Percentiles rank a stretch among this genome's conserved stretches.
phyloP scores from a whole-genome alignment of 148 eudicot species.

The Limonium bicolor region DNA sequence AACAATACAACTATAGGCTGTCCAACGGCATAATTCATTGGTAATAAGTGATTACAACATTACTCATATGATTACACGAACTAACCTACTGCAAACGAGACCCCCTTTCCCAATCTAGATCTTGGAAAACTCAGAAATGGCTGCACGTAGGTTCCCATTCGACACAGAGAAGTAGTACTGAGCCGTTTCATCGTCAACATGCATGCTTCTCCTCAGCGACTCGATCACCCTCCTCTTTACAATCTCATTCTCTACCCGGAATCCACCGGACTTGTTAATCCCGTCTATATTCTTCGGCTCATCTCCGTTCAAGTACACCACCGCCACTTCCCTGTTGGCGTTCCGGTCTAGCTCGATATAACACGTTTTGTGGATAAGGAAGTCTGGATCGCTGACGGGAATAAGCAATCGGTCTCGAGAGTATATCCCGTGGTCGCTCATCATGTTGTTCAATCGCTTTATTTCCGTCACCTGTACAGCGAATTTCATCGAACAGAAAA shows the following conservation, averaged over 20 bases:
- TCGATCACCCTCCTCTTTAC: constrained; percentile 63
- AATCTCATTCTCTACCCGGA: constrained; percentile 18
- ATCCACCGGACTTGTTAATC: constrained; percentile 9
- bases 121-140: constrained; percentile 71
- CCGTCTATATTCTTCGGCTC: constrained; percentile 9
- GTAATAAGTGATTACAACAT: too few relatives aligned
- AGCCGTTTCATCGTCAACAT: constrained; percentile 91
- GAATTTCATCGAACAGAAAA: constrained; percentile 6
- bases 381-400: constrained; percentile 48
- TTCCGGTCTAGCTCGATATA: constrained; percentile 70
- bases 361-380: constrained; percentile 57
- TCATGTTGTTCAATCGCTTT: constrained; percentile 94
- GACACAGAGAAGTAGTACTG: constrained; percentile 72
- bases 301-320: constrained; percentile 63
- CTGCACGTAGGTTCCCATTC: constrained; percentile 76
- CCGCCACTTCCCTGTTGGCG: constrained; percentile 95
- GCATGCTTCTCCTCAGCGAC: constrained; percentile 85
- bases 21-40: too few relatives aligned
- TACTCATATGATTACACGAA: too few relatives aligned
- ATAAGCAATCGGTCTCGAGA: constrained; percentile 82
- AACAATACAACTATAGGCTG: too few relatives aligned
- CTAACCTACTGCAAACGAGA: too few relatives aligned
- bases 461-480: constrained; percentile 60
- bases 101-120: constrained; percentile 70
- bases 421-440: constrained; percentile 97